phyloP scores from a whole-genome alignment of 179 eudicot species.

The Patellifolia procumbens region DNA sequence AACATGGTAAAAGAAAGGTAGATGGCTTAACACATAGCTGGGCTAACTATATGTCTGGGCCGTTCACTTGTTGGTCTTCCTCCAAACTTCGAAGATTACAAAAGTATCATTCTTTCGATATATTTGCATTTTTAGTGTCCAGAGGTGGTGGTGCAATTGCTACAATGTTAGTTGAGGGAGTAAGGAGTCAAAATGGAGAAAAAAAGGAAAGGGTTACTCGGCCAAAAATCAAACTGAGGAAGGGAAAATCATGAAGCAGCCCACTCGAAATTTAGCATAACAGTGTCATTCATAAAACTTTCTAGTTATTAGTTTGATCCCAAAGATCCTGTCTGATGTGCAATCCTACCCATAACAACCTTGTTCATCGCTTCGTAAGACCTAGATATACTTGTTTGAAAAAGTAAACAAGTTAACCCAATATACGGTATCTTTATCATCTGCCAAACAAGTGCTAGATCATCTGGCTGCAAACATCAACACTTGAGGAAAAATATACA shows the following conservation, averaged over 20 bases:
- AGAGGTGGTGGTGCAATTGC: neutral
- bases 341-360: neutral
- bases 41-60: neutral
- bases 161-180: neutral
- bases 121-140: neutral
- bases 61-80: neutral
- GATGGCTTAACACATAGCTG: neutral
- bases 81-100: neutral
- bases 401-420: neutral
- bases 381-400: neutral
- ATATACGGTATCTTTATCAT: too few relatives aligned
- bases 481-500: neutral
- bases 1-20: neutral
- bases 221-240: neutral
- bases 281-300: neutral
- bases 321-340: neutral
- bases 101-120: neutral
- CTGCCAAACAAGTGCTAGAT: neutral
- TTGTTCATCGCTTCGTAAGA: neutral
- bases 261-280: neutral
- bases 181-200: neutral
- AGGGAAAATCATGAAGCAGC: neutral
- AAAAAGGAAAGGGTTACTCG: neutral
- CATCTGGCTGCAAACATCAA: neutral
- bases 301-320: neutral